Evolutionary conservation across 2,329 filamentous ascomycete genomes (phyloP).

Genomic region (Cladosporium oxysporum): DNA sequence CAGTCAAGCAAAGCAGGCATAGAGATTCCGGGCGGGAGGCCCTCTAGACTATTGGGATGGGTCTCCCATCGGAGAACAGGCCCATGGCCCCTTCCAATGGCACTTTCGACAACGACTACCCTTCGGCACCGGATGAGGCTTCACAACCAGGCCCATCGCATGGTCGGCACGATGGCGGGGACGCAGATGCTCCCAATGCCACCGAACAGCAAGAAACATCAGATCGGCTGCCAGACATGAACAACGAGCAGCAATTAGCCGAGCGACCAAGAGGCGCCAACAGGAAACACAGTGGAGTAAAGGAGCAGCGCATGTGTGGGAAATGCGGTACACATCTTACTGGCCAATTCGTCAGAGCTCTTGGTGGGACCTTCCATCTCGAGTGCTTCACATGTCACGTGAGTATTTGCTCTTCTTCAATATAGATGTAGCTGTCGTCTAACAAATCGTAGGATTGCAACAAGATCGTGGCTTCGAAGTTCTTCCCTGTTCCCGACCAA

Average conservation of each 20-base stretch:
- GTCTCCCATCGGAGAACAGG: constrained; percentile 33
- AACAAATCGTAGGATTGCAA: constrained; percentile 75
- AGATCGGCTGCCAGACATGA: neutral
- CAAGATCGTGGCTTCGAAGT: constrained; percentile 96
- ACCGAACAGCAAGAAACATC: constrained; percentile 1
- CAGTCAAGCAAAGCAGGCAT: constrained; percentile 9
- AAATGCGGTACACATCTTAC: constrained; percentile 87
- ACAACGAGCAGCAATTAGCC: constrained; percentile 16
- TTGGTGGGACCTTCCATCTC: constrained; percentile 92
- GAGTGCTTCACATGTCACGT: constrained; percentile 98
- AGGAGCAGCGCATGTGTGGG: constrained; percentile 58
- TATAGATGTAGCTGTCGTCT: constrained; percentile 20
- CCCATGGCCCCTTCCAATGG: constrained; percentile 30
- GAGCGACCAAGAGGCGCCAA: constrained; percentile 8
- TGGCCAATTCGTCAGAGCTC: constrained; percentile 91
- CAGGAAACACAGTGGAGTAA: constrained; percentile 28
- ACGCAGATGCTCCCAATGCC: neutral
- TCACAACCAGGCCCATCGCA: neutral
- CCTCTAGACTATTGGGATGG: constrained; percentile 31
- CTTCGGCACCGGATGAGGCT: neutral
- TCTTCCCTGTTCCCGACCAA: constrained; percentile 94
- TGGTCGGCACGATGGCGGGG: neutral
- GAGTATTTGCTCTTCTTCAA: constrained; percentile 45
- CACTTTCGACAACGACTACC: constrained; percentile 26
- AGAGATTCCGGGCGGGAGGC: constrained; percentile 16